Conservation (phyloP, 1,284 basidiomycete genomes). For the Volvariella surrecta region DNA sequence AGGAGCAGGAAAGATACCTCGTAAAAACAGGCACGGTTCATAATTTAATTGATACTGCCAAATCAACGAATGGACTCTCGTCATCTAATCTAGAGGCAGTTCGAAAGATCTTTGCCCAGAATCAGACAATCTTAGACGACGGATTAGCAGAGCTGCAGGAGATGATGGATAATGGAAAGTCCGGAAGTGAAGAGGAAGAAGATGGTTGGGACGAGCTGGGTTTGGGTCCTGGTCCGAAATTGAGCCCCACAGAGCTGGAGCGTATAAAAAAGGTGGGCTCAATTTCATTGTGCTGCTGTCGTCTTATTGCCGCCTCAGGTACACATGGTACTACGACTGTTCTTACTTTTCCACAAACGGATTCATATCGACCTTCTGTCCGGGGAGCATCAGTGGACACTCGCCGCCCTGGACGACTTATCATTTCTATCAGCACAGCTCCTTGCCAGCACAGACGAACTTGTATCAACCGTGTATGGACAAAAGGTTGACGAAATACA, state of each 20-base stretch:
- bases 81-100: slow-evolving; percentile 54
- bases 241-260: slow-evolving; percentile 35
- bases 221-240: slow-evolving; percentile 27
- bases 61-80: slow-evolving; percentile 38
- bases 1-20: slow-evolving; percentile 39
- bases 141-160: slow-evolving; percentile 48
- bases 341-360: slow-evolving; percentile 53
- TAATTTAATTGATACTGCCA: slow-evolving; percentile 48
- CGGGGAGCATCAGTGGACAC: slow-evolving; percentile 13
- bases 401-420: slow-evolving; percentile 37
- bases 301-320: slow-evolving; percentile 26
- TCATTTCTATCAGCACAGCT: slow-evolving; percentile 41
- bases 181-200: slow-evolving; percentile 24
- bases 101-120: slow-evolving; percentile 41
- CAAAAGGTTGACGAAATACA: slow-evolving; percentile 21
- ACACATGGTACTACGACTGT: slow-evolving; percentile 49
- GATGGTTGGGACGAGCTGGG: slow-evolving; percentile 67
- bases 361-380: slow-evolving; percentile 43
- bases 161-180: slow-evolving; percentile 37
- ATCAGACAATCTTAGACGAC: slow-evolving; percentile 54
- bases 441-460: slow-evolving; percentile 49
- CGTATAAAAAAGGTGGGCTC: slow-evolving; percentile 41
- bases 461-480: slow-evolving; percentile 49
- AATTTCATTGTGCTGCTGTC: slow-evolving; percentile 1
- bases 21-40: slow-evolving; percentile 57